Conservation (phyloP, 495 filamentous ascomycete genomes). For the Aspergillus bertholletiae region DNA sequence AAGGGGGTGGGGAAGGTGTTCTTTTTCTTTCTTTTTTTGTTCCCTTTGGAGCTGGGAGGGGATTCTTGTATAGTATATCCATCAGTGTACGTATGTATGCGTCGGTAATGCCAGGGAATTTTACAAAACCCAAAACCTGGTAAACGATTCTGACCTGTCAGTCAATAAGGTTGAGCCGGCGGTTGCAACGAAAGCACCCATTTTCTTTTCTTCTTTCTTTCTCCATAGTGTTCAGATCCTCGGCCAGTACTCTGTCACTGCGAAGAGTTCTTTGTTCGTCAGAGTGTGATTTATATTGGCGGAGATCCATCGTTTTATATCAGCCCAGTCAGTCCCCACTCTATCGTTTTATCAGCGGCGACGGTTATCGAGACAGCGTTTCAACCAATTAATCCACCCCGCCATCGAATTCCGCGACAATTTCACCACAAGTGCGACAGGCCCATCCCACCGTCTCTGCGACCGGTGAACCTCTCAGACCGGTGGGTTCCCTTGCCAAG, state of each 20-base stretch:
- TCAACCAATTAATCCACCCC: neutral
- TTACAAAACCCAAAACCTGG: no score
- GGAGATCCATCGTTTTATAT: neutral
- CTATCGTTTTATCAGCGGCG: neutral
- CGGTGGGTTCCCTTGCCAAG: neutral
- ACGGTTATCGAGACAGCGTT: neutral
- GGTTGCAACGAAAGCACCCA: no score
- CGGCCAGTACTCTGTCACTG: no score
- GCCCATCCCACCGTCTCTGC: neutral
- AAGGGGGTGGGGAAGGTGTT: no score
- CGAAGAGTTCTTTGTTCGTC: no score
- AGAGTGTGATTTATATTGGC: neutral
- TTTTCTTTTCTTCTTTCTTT: no score
- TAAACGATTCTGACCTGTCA: no score
- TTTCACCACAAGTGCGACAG: neutral
- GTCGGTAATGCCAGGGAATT: no score
- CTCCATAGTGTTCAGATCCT: no score
- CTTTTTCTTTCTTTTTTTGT: no score
- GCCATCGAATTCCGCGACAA: neutral
- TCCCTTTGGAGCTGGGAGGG: no score
- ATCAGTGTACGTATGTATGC: neutral
- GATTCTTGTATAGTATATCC: neutral
- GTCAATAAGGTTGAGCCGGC: no score
- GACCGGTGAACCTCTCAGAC: neutral
- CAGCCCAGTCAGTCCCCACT: neutral